These are phyloP conservation scores for Entomortierella lignicola DNA, from an alignment of 192 early-diverging fungal genomes.

Conservation along the genomic window DNA sequence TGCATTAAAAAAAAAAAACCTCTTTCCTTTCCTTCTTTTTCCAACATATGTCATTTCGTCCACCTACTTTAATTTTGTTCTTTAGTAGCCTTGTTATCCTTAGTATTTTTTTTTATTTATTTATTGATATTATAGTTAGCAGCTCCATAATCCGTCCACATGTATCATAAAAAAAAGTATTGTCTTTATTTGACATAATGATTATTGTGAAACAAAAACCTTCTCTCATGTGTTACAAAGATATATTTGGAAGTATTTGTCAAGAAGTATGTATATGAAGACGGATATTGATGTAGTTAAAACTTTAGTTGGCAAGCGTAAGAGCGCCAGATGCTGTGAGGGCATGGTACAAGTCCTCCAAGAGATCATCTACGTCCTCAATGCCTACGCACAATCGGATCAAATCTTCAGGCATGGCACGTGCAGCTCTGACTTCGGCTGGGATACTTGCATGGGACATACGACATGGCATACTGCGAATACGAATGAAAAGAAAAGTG, in stretches of 20 bases:
- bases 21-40: constrained; percentile 1
- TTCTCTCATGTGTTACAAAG: not conserved
- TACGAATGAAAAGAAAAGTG: not conserved
- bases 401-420: constrained; percentile 95
- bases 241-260: not conserved
- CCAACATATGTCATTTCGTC: not conserved
- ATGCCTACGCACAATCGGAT: constrained; percentile 97
- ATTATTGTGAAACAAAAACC: no score
- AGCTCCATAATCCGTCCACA: no score
- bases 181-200: no score
- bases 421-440: constrained; percentile 85
- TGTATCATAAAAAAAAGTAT: no score
- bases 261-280: not conserved
- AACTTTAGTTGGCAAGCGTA: constrained; percentile 41
- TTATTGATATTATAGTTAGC: not conserved
- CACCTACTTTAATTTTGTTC: not conserved
- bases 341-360: constrained; percentile 86
- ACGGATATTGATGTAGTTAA: not conserved
- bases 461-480: constrained; percentile 89
- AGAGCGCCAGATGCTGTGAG: constrained; percentile 72
- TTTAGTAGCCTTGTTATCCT: not conserved
- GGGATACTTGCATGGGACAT: constrained; percentile 99
- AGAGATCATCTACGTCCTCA: constrained; percentile 91
- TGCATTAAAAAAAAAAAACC: constrained; percentile 31
- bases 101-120: not conserved